phyloP scores from a whole-genome alignment of 1,139 yeast genomes.

The Candida sojae region DNA sequence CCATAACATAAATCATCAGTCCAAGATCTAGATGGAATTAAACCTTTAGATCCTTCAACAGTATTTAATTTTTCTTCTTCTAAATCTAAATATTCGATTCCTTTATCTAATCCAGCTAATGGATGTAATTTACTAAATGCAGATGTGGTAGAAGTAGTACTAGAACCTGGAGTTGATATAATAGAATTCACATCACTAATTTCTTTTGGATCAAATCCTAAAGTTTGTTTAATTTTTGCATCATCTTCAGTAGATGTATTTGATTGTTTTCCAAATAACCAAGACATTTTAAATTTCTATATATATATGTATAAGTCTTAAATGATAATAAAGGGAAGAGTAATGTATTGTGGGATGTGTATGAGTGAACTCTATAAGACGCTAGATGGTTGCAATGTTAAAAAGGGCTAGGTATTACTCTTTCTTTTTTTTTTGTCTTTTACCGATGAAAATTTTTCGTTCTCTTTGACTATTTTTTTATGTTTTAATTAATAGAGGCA shows the following conservation, averaged over 20 bases:
- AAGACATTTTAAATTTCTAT: constrained; percentile 47
- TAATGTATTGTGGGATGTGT: not conserved
- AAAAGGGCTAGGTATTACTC: no score
- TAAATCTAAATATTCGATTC: constrained; percentile 85
- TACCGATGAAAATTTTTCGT: not conserved
- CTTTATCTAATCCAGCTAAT: constrained; percentile 87
- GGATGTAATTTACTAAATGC: constrained; percentile 62
- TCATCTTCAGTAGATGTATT: constrained; percentile 13
- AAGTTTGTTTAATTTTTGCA: constrained; percentile 35
- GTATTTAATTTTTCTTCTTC: constrained; percentile 75
- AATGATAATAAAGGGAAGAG: no score
- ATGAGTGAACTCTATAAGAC: not conserved
- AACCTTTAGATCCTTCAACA: constrained; percentile 84
- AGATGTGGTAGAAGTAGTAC: constrained; percentile 54
- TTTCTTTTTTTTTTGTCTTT: not conserved
- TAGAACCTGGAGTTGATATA: constrained; percentile 59
- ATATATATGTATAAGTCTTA: not conserved
- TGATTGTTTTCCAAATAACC: constrained; percentile 60
- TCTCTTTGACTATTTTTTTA: no score
- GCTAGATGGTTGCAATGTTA: not conserved
- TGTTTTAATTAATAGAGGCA: no score
- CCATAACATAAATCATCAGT: constrained; percentile 97
- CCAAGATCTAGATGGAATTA: constrained; percentile 96
- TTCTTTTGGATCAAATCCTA: constrained; percentile 70
- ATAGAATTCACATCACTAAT: constrained; percentile 65